Base-by-base conservation (phyloP, 2,329 filamentous ascomycete genomes). In the Zymoseptoria passerinii region DNA sequence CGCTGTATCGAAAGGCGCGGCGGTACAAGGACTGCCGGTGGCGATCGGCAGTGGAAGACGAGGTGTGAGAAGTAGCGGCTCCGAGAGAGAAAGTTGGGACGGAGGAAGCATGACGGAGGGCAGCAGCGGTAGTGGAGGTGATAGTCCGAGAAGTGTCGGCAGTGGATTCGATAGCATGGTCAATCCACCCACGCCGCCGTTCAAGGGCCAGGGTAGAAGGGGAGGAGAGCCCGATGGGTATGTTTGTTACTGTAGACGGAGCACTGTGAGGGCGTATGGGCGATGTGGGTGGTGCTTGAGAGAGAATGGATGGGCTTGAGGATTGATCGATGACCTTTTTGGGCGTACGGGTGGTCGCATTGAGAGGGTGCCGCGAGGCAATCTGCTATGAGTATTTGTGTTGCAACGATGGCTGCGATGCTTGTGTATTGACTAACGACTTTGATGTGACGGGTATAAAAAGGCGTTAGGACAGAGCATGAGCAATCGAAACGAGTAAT, bases 1-100 rank as follows among this genome's bases (percentile, higher is more conserved):
- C 48, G 64, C 60, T 73, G 35, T 44, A 7, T 44, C 35, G 2
- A 44, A 44, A 44, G 35, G 35, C 16, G 73, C 74, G 19, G 75
- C 81, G 20, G 76, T 83, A 50, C 83, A 87, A 72, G 83, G 83
- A 4, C 74, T 85, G 23, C 83, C 83, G 1, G 83, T 85, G 58
- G 82, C 83, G 28, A 86, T 86, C 72, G 84, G 84, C 50, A 81
- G 81, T 10, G 83, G 83, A 23, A 73, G 82, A 61, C 75, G 78
- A 63, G 72, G 73, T 61, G 78, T 78, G 51, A 75, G 76, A 48
- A 74, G 70, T 48, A 65, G 67, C 18, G 63, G 60, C 10, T 75
- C 74, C 60, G 35, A 44, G 35, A 44, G 35, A 16, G 35, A 44
- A 7, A 79, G 78, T 58, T 78, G 81, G 62, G 78, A 81, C 59